Evolutionary conservation across 108 stramenopile species (phyloP).

Genomic region (Parietichytrium sp.): DNA sequence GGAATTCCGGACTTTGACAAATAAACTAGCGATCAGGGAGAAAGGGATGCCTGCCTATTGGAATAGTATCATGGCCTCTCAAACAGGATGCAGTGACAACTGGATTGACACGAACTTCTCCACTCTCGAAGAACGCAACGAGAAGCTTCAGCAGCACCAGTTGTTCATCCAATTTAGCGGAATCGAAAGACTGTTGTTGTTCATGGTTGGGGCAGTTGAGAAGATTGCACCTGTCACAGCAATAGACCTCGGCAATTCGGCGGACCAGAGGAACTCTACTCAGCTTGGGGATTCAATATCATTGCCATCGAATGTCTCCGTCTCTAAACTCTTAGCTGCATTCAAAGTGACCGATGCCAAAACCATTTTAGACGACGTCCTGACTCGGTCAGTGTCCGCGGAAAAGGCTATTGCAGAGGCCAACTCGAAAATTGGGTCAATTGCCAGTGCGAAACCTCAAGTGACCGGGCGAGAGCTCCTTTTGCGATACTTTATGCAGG

Average conservation of each 20-base stretch:
- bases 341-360: neutral
- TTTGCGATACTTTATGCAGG: constrained; percentile 19
- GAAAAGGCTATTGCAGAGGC: neutral
- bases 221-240: neutral
- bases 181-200: neutral
- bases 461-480: neutral
- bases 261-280: neutral
- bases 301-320: neutral
- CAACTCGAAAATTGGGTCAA: too few species aligned
- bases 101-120: neutral
- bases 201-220: neutral
- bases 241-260: too few species aligned
- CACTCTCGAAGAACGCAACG: neutral
- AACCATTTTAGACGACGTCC: neutral
- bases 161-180: constrained; percentile 3
- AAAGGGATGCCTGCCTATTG: neutral
- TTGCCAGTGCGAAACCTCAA: too few species aligned
- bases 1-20: neutral
- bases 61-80: neutral
- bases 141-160: neutral
- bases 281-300: neutral
- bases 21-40: neutral
- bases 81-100: neutral
- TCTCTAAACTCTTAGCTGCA: neutral
- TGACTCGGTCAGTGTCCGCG: neutral